These are phyloP conservation scores for Saturnispora dispora DNA, from an alignment of 805 yeast species.

Conservation along the genomic window DNA sequence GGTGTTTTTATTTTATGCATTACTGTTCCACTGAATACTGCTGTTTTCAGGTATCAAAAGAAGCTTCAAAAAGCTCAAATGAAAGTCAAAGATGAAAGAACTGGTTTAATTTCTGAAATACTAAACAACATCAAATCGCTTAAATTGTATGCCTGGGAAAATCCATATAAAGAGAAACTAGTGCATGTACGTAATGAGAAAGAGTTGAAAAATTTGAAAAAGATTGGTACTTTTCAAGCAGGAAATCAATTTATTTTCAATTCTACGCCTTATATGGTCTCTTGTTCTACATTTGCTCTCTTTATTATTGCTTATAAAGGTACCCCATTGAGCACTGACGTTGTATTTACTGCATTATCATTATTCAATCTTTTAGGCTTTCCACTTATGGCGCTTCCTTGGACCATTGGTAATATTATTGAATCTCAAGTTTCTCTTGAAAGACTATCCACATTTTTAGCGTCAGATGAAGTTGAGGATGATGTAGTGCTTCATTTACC, in stretches of 20 bases:
- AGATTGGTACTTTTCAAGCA: slow-evolving; percentile 66
- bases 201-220: slow-evolving; percentile 68
- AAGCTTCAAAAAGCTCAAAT: slow-evolving; percentile 74
- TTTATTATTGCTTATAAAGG: slow-evolving; percentile 46
- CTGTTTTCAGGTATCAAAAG: slow-evolving; percentile 59
- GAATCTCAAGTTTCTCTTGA: slow-evolving; percentile 81
- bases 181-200: slow-evolving; percentile 79
- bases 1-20: slow-evolving; percentile 75
- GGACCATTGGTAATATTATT: slow-evolving; percentile 73
- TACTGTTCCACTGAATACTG: slow-evolving; percentile 73
- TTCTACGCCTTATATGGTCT: slow-evolving; percentile 81
- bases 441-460: slow-evolving; percentile 67
- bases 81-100: slow-evolving; percentile 86
- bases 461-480: slow-evolving; percentile 71
- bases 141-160: slow-evolving; percentile 94
- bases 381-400: slow-evolving; percentile 90
- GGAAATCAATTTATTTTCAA: slow-evolving; percentile 68
- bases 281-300: slow-evolving; percentile 80
- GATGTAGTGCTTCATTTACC: slow-evolving; percentile 47
- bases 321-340: slow-evolving; percentile 72
- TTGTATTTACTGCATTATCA: slow-evolving; percentile 85
- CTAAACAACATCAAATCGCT: slow-evolving; percentile 86
- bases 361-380: slow-evolving; percentile 81
- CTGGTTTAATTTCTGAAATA: slow-evolving; percentile 80
- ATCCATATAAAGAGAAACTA: slow-evolving; percentile 66